Evolutionary conservation across 495 filamentous ascomycete species (phyloP), one percentile per base, ranked within the genome.

Genomic region (Penicillium roqueforti): DNA sequence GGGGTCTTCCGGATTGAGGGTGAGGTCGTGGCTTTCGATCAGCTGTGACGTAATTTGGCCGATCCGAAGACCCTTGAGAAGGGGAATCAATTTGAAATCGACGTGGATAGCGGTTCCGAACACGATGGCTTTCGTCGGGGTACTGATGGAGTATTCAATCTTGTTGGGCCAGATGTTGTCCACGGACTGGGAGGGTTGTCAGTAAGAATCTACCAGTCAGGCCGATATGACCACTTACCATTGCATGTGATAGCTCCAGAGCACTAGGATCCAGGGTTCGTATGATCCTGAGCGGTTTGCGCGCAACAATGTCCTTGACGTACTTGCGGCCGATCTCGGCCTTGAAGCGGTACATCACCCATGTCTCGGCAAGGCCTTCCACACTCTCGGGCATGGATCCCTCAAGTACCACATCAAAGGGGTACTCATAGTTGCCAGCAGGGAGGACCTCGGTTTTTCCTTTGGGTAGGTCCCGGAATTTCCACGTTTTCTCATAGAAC

Each of bases 161-260:
- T 98, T 98, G 70, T 92, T 88, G 10, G 88, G 83, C 93, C 93
- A 98, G 51, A 93, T 82, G 62, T 95, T 95, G 68, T 95, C 88
- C 47, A 95, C 85, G n/a, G 86, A 80, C 82, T 84, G 54, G 37
- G 22, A 31, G 6, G 26, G 32, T 37, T 54, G 55, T 65, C 47
- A 57, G 59, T 38, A 50, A 34, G 16, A 25, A 20, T 32, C 34
- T n/a, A 37, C 22, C 53, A 34, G 16, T 32, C 14, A 44, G 22
- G 47, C 19, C 23, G 39, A 44, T 16, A 7, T 3, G 3, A 31
- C 16, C 11, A 62, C 69, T 60, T 68, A 84, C 91, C 89, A 92
- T 91, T 10, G 87, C 87, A 65, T 93, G 88, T 16, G 87, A 82
- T 55, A 93, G 77, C 65, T 96, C 92, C 53, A 93, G 77, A 26